A percentile compares a stretch with the other conserved stretches of the same genome.
Evolutionary conservation across 345 rosid species (phyloP).

Genomic region (Hibiscus mutabilis): DNA sequence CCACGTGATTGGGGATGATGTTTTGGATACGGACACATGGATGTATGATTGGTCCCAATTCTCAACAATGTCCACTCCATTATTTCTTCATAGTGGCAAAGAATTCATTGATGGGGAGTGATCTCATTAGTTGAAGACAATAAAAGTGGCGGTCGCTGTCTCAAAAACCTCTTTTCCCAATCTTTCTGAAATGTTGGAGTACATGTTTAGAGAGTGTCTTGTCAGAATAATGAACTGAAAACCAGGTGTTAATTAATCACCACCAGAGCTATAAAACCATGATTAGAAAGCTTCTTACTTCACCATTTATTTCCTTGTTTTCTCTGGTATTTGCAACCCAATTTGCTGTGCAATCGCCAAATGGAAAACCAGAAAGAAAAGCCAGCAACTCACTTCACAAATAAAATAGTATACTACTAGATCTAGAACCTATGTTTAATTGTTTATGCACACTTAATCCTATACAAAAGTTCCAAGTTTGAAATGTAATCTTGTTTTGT

Average conservation of each 20-base stretch:
- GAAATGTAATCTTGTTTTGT: background rate
- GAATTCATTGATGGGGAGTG: background rate
- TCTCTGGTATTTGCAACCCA: background rate
- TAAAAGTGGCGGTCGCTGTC: background rate
- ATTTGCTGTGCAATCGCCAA: background rate
- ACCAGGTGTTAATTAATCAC: background rate
- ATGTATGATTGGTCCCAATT: slow-evolving; percentile 10
- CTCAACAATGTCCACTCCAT: slow-evolving; percentile 9
- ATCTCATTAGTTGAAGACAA: background rate
- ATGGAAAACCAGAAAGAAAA: background rate
- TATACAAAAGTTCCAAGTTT: background rate
- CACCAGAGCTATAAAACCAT: background rate
- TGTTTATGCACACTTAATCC: background rate
- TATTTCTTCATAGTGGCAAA: slow-evolving; percentile 3
- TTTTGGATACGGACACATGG: background rate
- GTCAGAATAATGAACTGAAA: background rate
- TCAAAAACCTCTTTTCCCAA: background rate
- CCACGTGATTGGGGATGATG: background rate
- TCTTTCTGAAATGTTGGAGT: background rate
- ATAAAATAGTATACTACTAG: background rate
- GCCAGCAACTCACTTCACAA: slow-evolving; percentile 7
- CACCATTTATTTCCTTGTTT: too few relatives aligned
- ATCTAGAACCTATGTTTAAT: background rate
- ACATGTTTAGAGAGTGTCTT: background rate
- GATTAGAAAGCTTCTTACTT: background rate